A percentile compares a stretch with the other conserved stretches of the same genome.
These are phyloP conservation scores for Leccinum subtestaceum DNA, from an alignment of 768 basidiomycete species.

Conservation along the genomic window DNA sequence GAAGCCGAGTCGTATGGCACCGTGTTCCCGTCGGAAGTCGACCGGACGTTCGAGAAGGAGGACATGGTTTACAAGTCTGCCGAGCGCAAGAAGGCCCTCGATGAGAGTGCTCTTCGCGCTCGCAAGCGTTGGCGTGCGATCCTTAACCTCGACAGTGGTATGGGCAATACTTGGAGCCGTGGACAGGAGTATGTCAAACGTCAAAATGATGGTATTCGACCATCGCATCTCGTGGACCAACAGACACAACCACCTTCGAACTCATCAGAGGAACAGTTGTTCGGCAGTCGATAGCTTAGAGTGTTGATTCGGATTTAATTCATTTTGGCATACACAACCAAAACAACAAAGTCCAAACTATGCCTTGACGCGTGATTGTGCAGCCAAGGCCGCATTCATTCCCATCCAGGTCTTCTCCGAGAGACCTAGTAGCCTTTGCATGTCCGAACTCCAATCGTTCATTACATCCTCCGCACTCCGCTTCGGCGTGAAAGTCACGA, in stretches of 20 bases:
- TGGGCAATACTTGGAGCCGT: conserved; percentile 58
- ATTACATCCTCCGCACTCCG: conserved; percentile 87
- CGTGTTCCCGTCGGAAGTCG: conserved; percentile 59
- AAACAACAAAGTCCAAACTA: conserved; percentile 25
- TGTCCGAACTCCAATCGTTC: conserved; percentile 98
- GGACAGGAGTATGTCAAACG: conserved; percentile 70
- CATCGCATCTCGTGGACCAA: conserved; percentile 60
- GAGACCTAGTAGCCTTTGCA: conserved; percentile 85
- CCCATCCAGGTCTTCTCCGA: conserved; percentile 99
- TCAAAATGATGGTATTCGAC: conserved; percentile 69
- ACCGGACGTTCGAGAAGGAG: conserved; percentile 60
- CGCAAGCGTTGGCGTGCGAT: conserved; percentile 79
- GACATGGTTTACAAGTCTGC: conserved; percentile 58
- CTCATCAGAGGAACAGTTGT: conserved; percentile 23
- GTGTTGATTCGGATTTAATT: conserved; percentile 1
- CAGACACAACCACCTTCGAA: conserved; percentile 19
- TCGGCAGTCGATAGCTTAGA: conserved; percentile 17
- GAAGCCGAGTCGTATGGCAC: conserved; percentile 81
- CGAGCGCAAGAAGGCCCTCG: conserved; percentile 52
- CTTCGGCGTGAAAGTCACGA: conserved; percentile 84
- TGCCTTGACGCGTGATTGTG: conserved; percentile 61
- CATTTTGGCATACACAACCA: not conserved
- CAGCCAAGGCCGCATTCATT: conserved; percentile 86
- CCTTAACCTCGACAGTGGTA: conserved; percentile 41
- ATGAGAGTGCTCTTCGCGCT: conserved; percentile 59